Evolutionary conservation across 179 eudicot species (phyloP), one percentile per base, ranked within the genome.

Genomic region (Amaranthus tricolor): DNA sequence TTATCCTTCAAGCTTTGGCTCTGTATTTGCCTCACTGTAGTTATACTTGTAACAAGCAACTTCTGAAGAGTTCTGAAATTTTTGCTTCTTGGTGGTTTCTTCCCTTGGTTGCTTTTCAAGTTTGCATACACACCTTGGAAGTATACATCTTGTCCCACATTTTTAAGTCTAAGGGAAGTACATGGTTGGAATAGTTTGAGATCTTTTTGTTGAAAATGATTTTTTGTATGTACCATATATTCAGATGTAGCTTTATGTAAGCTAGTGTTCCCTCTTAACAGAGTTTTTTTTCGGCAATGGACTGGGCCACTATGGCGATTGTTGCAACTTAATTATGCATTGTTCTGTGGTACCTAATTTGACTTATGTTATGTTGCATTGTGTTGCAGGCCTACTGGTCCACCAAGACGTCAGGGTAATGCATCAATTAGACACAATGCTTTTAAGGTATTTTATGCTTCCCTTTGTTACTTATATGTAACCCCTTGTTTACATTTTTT

Each of bases 301-400:
- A 49, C 63, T 56, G 60, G 68, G 70, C 57, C 66, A 9, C 54
- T 3, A 17, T 54, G 76, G 48, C 6, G 81, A 68, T 68, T 49
- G 19, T 62, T 70, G 48, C 78, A 70, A 53, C 15, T 60, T 45
- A 52, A 11, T 19, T 31, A 24, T 16, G 24, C 20, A 11, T 47
- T 44, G 44, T 70, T 50, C 1, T 21, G 62, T 61, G 24, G 74
- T 70, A 56, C 15, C 59, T 73, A 61, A 74, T 70, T 77, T 81
- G 75, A 81, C 70, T 50, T 76, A 16, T 78, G 49, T 43, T 54
- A 44, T 66, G 10, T 45, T 78, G 50, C 59, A 40, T 74, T 54
- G 47, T 74, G 58, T 77, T 90, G 85, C 92, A 92, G 99, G 87
- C 58, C 72, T 84, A 83, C 80, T 75, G 92, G 74, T 68, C 67